These are phyloP conservation scores for Scleromitrula shiraiana DNA, from an alignment of 2,329 filamentous ascomycete species.

Conservation along the genomic window DNA sequence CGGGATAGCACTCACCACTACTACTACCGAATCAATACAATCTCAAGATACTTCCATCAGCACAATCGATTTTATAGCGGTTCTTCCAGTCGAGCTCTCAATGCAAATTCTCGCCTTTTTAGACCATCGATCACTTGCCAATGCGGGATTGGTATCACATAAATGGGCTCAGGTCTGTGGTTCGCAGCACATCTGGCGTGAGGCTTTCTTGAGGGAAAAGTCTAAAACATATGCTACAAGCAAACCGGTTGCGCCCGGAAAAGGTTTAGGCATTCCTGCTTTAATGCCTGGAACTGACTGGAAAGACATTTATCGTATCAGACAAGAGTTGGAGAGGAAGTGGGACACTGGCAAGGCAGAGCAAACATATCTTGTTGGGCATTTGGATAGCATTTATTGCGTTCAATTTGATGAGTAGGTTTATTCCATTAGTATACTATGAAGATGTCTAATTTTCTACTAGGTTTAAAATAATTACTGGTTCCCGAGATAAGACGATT, in stretches of 20 bases:
- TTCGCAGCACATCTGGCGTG: conserved; percentile 55
- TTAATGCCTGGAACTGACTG: conserved; percentile 63
- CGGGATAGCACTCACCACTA: conserved; percentile 43
- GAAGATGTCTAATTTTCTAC: conserved; percentile 29
- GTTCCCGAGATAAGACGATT: conserved; percentile 90
- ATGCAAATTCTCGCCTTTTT: conserved; percentile 51
- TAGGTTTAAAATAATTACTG: conserved; percentile 90
- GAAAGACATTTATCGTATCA: conserved; percentile 75
- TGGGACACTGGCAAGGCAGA: conserved; percentile 76
- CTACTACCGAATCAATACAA: conserved; percentile 8
- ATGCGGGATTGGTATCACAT: conserved; percentile 42
- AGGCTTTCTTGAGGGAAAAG: conserved; percentile 55
- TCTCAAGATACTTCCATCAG: conserved; percentile 39
- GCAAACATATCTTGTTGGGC: conserved; percentile 84
- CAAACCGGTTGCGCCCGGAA: conserved; percentile 42
- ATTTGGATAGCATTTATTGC: conserved; percentile 95
- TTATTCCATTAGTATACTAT: neutral
- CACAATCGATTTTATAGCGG: conserved; percentile 49
- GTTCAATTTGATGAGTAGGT: conserved; percentile 92
- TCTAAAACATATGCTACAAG: conserved; percentile 53
- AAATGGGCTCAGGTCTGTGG: conserved; percentile 40
- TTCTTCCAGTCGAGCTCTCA: conserved; percentile 49
- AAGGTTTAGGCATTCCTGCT: conserved; percentile 48
- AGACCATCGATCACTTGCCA: conserved; percentile 43
- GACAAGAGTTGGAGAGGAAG: conserved; percentile 64